A percentile compares a stretch with the other conserved stretches of the same genome.
These are phyloP conservation scores for Nicotiana rustica DNA, from an alignment of 305 asterid species.

Conservation along the genomic window DNA sequence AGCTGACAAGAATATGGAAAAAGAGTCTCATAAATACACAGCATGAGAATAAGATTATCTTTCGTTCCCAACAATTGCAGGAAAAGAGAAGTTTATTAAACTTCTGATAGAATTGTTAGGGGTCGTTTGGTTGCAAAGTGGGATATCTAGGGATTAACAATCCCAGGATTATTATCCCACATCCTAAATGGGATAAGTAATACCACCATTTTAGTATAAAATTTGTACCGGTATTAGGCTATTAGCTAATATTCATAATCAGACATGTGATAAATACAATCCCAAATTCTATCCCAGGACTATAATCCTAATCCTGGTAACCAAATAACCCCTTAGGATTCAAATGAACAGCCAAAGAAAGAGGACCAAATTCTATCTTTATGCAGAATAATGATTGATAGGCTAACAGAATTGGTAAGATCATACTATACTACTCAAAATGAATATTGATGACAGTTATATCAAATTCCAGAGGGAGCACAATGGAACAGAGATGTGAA, in stretches of 20 bases:
- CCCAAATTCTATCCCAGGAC: no score
- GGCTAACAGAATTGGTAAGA: background rate
- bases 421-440: background rate
- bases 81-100: background rate
- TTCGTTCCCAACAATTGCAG: conserved; percentile 3
- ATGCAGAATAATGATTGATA: background rate
- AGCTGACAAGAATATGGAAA: background rate
- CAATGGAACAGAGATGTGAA: background rate
- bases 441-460: background rate
- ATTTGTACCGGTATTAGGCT: no score
- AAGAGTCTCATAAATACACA: background rate
- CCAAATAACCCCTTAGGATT: background rate
- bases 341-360: background rate
- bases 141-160: no score
- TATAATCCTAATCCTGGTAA: no score
- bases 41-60: background rate
- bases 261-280: no score
- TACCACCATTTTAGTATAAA: no score
- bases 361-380: background rate
- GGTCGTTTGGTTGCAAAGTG: no score
- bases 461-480: background rate
- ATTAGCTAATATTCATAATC: no score
- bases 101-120: background rate
- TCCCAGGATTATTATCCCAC: no score
- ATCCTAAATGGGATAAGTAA: no score